Base-by-base conservation (phyloP, 2,329 filamentous ascomycete genomes). In the Penicillium sp. region DNA sequence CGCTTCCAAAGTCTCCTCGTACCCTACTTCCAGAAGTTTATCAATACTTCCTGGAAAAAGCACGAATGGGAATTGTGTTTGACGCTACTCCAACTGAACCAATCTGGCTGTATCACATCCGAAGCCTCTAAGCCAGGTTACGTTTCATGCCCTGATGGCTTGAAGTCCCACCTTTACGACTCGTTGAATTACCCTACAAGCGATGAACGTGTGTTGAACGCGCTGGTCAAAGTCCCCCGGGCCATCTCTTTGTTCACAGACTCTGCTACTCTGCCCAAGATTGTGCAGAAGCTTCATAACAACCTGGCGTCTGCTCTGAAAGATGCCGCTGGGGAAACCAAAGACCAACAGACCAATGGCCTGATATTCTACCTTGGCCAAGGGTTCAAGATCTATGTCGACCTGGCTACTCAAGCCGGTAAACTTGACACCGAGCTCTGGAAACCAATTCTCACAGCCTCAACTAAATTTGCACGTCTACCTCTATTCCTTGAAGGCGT, bases 11-110 rank as follows among this genome's bases (percentile, higher is more conserved):
- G 84, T 57, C 77, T 97, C n/a, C 81, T 96, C 26, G 78, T 92
- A 7, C 87, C 85, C 30, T 86, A 89, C 51, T 91, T 97, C 61
- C 90, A 95, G 69, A 90, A 84, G 83, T 97, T 94, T 63, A 80
- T 96, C 55, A 77, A 85, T 26, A 80, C 80, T 6, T 85, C 89
- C 61, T 95, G 90, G 90, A 83, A 59, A 68, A 78, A 65, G 80
- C 66, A 90, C 45, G 86, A 90, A 67, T 82, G 87, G 56, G 80
- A 87, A 55, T 75, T 91, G 13, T 90, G 87, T 61, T 78, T 89
- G 8, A 69, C 90, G 23, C 68, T 92, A 26, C 86, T 88, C 1
- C 82, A 81, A 42, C 83, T 92, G 12, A 67, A 70, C 40, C 64
- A 70, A 21, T 52, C 70, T 34, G 70, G 70, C n/a, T 75, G 69